A percentile compares a stretch with the other conserved stretches of the same genome.
Conservation (phyloP, 2,329 filamentous ascomycete species). For the Cladorrhinum sp. region DNA sequence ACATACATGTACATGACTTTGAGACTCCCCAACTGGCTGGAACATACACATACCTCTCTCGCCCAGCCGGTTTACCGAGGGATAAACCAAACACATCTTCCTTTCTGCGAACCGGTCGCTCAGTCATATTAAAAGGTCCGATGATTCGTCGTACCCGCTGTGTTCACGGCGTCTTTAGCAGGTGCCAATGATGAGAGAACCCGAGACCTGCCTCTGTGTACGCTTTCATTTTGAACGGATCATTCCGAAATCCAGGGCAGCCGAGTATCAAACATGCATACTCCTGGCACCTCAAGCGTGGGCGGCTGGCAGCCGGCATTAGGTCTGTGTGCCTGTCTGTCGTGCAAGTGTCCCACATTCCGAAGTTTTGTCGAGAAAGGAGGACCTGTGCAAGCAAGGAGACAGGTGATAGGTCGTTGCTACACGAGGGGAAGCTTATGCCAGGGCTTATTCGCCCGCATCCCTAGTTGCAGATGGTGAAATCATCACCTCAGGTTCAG, state of each 20-base stretch:
- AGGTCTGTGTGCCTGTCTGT: background rate
- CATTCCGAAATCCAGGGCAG: conserved; percentile 1
- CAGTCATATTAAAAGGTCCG: background rate
- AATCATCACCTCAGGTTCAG: background rate
- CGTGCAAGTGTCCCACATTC: background rate
- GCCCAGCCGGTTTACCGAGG: conserved; percentile 9
- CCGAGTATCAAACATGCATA: conserved; percentile 20
- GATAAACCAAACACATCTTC: background rate
- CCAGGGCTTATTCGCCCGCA: conserved; percentile 17
- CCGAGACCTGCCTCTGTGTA: conserved; percentile 17
- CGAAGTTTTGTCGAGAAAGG: too few relatives aligned
- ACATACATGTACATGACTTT: conserved; percentile 22
- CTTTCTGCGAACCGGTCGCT: conserved; percentile 9
- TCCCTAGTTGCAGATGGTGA: conserved; percentile 6
- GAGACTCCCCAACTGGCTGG: conserved; percentile 17
- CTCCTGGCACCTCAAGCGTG: conserved; percentile 7
- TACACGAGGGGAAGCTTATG: conserved; percentile 7
- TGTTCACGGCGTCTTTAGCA: conserved; percentile 13
- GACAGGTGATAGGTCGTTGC: too few relatives aligned
- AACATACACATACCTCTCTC: conserved; percentile 1
- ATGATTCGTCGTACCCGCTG: conserved; percentile 13
- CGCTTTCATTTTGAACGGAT: background rate
- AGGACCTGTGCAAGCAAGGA: too few relatives aligned
- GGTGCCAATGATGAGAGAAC: conserved; percentile 16
- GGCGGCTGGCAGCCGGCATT: conserved; percentile 17